Percentiles rank a stretch among this genome's conserved stretches.
phyloP scores from a whole-genome alignment of 352 stramenopile species.

The Pythium guiyangense region DNA sequence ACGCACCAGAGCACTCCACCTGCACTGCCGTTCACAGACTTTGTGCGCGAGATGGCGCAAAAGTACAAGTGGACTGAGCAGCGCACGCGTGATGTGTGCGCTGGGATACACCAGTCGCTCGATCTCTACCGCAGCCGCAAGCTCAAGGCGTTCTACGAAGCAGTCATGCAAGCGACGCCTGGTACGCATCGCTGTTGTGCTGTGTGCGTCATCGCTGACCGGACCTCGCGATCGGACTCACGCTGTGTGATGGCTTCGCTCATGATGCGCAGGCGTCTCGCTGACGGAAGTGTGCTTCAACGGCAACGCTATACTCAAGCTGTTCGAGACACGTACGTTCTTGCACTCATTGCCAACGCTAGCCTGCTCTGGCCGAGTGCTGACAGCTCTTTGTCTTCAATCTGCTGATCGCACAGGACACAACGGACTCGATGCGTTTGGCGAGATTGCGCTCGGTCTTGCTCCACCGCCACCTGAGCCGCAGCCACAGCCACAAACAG shows the following conservation, averaged over 20 bases:
- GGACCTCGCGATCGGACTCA: slow-evolving; percentile 1
- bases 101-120: slow-evolving; percentile 32
- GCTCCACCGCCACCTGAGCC: not conserved
- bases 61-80: slow-evolving; percentile 31
- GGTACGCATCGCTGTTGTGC: slow-evolving; percentile 15
- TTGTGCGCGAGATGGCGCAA: slow-evolving; percentile 31
- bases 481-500: not conserved
- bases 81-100: slow-evolving; percentile 25
- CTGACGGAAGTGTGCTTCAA: slow-evolving; percentile 26
- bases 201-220: not conserved
- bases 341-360: no score
- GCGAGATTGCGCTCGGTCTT: slow-evolving; percentile 21
- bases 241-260: not conserved
- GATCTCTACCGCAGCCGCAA: slow-evolving; percentile 36
- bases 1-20: no score
- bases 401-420: slow-evolving; percentile 21
- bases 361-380: not conserved
- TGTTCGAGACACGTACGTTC: slow-evolving; percentile 39
- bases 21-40: slow-evolving; percentile 17
- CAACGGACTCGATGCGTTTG: slow-evolving; percentile 29
- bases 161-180: slow-evolving; percentile 27
- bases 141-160: slow-evolving; percentile 31
- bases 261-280: slow-evolving; percentile 20
- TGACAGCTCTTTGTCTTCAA: not conserved
- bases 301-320: slow-evolving; percentile 30